A percentile compares a stretch with the other conserved stretches of the same genome.
phyloP scores from a whole-genome alignment of 2,329 filamentous ascomycete genomes.

The Penicillium sp. region DNA sequence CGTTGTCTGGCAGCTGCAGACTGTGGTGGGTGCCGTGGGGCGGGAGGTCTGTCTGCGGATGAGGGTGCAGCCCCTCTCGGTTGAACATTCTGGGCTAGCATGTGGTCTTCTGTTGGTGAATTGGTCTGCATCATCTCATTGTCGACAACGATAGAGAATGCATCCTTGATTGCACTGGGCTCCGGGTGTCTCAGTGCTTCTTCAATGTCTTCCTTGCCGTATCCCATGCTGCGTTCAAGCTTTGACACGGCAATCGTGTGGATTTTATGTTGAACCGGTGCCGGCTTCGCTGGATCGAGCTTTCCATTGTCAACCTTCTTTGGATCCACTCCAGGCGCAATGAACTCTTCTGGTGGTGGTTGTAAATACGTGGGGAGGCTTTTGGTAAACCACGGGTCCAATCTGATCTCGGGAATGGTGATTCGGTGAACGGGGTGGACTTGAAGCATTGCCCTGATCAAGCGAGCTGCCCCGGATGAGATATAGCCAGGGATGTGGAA shows the following conservation, averaged over 20 bases:
- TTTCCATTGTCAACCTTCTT: conserved; percentile 83
- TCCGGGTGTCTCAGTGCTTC: conserved; percentile 90
- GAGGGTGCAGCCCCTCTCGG: conserved; percentile 27
- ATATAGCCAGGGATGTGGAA: conserved; percentile 93
- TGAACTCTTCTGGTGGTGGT: conserved; percentile 85
- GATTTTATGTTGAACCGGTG: conserved; percentile 81
- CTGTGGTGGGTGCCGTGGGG: conserved; percentile 23
- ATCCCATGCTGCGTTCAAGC: conserved; percentile 97
- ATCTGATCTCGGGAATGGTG: conserved; percentile 88
- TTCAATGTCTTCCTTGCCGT: conserved; percentile 90
- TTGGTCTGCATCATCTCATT: conserved; percentile 97
- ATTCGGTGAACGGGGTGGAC: conserved; percentile 94
- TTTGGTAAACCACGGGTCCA: conserved; percentile 90
- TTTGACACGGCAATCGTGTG: conserved; percentile 93
- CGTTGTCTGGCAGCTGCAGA: conserved; percentile 22
- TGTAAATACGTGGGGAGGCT: conserved; percentile 85
- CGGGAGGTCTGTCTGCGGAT: conserved; percentile 27
- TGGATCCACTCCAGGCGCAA: conserved; percentile 90
- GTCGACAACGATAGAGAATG: conserved; percentile 95
- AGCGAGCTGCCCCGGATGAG: conserved; percentile 68
- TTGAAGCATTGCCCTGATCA: conserved; percentile 92
- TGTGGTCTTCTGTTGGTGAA: conserved; percentile 48
- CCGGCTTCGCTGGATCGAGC: conserved; percentile 75
- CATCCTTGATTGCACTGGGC: conserved; percentile 97
- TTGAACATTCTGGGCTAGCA: conserved; percentile 28